Evolutionary conservation across 2,329 filamentous ascomycete species (phyloP).

Genomic region (Tothia fuscella): DNA sequence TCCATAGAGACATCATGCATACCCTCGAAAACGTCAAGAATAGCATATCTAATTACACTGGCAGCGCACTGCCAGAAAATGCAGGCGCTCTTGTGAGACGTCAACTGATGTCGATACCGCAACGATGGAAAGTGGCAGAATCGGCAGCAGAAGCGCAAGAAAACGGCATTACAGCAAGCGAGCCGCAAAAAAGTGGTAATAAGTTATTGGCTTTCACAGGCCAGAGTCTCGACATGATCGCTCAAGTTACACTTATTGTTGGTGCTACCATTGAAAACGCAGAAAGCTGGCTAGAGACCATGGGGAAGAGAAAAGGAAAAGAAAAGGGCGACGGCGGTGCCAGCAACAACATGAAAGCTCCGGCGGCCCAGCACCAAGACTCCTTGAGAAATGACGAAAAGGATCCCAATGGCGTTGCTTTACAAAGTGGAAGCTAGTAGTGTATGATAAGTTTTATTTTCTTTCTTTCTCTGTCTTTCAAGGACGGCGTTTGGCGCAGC

Average conservation of each 20-base stretch:
- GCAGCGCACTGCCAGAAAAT: conserved; percentile 83
- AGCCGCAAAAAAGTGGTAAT: conserved; percentile 50
- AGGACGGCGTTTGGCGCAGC: too few species aligned
- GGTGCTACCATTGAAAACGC: conserved; percentile 84
- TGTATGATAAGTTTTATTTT: too few species aligned
- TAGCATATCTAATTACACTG: conserved; percentile 78
- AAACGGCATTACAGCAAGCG: conserved; percentile 23
- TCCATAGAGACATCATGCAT: conserved; percentile 35
- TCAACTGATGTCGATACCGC: conserved; percentile 74
- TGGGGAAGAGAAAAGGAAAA: conserved; percentile 35
- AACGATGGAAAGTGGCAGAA: conserved; percentile 65
- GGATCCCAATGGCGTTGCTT: too few species aligned
- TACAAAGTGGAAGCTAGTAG: too few species aligned
- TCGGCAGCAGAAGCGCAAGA: conserved; percentile 30
- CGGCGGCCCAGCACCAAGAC: too few species aligned
- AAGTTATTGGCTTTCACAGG: conserved; percentile 75
- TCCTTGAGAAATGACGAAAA: too few species aligned
- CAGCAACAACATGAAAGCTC: too few species aligned
- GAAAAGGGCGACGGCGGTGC: too few species aligned
- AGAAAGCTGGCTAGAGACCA: conserved; percentile 76
- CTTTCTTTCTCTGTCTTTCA: too few species aligned
- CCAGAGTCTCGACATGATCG: conserved; percentile 89
- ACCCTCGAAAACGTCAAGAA: conserved; percentile 66
- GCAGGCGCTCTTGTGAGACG: conserved; percentile 70
- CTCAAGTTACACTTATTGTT: conserved; percentile 76